phyloP scores from a whole-genome alignment of 2,329 filamentous ascomycete genomes.

The Fusarium sp. region DNA sequence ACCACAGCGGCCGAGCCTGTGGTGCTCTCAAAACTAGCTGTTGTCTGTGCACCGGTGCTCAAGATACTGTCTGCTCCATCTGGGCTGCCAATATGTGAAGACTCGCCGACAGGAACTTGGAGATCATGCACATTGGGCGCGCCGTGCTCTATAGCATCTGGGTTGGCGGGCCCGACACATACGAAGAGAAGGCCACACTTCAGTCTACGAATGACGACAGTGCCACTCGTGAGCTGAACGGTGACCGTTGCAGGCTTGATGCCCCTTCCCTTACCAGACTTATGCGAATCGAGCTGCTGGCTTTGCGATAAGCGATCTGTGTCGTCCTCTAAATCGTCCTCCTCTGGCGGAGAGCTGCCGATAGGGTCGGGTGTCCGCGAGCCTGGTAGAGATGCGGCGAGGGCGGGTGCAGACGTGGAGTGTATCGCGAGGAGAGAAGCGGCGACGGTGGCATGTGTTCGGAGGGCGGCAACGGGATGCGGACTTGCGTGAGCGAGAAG shows the following conservation, averaged over 20 bases:
- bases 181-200: slow-evolving; percentile 73
- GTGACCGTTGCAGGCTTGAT: slow-evolving; percentile 63
- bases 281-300: slow-evolving; percentile 42
- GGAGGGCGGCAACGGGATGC: slow-evolving; percentile 68
- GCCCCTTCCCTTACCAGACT: slow-evolving; percentile 33
- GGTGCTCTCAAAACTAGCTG: slow-evolving; percentile 56
- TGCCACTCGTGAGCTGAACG: slow-evolving; percentile 69
- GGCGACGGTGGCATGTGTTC: slow-evolving; percentile 74
- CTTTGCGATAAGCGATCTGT: slow-evolving; percentile 46
- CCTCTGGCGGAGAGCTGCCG: slow-evolving; percentile 45
- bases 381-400: slow-evolving; percentile 59
- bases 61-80: slow-evolving; percentile 63
- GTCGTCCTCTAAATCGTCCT: slow-evolving; percentile 46
- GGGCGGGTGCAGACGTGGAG: slow-evolving; percentile 58
- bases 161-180: slow-evolving; percentile 65
- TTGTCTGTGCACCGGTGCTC: slow-evolving; percentile 62
- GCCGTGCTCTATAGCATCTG: slow-evolving; percentile 43
- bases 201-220: slow-evolving; percentile 70
- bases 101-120: slow-evolving; percentile 49
- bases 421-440: slow-evolving; percentile 73
- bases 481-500: slow-evolving; percentile 72
- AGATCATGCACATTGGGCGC: slow-evolving; percentile 37
- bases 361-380: slow-evolving; percentile 50
- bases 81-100: slow-evolving; percentile 54
- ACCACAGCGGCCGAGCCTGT: slow-evolving; percentile 61